Base-by-base conservation (phyloP, 805 yeast genomes). In the Sungouiozyma intestinalis region DNA sequence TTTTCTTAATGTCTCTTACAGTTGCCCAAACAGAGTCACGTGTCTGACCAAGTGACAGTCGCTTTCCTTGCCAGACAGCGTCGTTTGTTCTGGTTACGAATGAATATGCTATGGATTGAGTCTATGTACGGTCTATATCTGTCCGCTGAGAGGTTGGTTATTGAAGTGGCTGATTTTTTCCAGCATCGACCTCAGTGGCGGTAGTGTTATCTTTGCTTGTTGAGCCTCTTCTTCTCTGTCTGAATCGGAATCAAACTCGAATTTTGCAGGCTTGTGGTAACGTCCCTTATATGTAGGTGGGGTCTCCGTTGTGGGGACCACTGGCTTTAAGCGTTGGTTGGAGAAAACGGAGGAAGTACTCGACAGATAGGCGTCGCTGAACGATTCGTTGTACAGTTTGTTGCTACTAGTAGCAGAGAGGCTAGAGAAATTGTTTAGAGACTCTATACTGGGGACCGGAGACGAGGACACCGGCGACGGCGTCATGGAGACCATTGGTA, bases 151-250 rank as follows among this genome's bases (percentile, higher is more conserved):
- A 18, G 15, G 20, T 16, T 35, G 27, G 17, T 9, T 2, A n/a
- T 16, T 19, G 38, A 35, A 35, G 24, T 14, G 17, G 24, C 21
- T 19, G 7, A 39, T 33, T 33, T 39, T 24, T 27, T 39, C 19
- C 18, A 39, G 21, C 7, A 39, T 33, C 11, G 36, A 21, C 7
- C 21, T n/a, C 4, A 39, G 16, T 4, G 41, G 33, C 11, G 41
- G 41, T n/a, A 39, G 24, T 34, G 34, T 19, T 3, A 39, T 16
- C 5, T 14, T 33, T 2, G 35, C 16, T 24, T 24, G 18, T 15
- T 7, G 9, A 9, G 6, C 13, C 9, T 33, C 35, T 7, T 33
- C 18, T 13, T 33, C 35, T 33, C 35, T 15, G 13, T 16, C 16
- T 33, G 35, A 15, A 33, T 15, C 18, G 6, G 16, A 16, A 6